Evolutionary conservation across 2,329 filamentous ascomycete genomes (phyloP).

Genomic region (Ophiostoma ulmi): DNA sequence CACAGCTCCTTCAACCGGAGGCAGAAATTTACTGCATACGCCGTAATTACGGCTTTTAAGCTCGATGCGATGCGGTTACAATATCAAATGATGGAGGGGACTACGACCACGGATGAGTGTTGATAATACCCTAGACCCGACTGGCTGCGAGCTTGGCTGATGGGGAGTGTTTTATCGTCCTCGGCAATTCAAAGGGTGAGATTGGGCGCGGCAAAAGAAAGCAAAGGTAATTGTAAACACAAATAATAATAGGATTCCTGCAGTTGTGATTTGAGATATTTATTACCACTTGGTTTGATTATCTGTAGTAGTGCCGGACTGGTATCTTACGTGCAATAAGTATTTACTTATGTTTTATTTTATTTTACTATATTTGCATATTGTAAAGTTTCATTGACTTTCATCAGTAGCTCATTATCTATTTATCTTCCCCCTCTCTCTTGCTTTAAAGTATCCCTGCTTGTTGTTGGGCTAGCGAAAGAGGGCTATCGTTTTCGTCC

Average conservation of each 20-base stretch:
- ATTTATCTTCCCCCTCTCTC: background rate
- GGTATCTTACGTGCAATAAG: background rate
- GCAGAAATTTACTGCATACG: background rate
- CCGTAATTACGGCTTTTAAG: background rate
- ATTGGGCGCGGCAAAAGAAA: conserved; percentile 2
- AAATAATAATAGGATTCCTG: background rate
- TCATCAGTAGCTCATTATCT: background rate
- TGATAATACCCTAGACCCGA: background rate
- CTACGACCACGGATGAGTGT: background rate
- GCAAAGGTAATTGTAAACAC: conserved; percentile 1
- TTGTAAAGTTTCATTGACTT: background rate
- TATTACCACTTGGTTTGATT: conserved; percentile 1
- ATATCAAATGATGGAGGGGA: background rate
- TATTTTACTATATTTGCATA: background rate
- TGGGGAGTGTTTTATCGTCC: background rate
- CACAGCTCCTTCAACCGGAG: background rate
- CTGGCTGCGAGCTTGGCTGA: background rate
- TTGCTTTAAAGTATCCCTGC: background rate
- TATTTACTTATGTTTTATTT: background rate
- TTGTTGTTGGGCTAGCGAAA: background rate
- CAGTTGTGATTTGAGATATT: conserved; percentile 8
- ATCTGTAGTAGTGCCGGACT: background rate
- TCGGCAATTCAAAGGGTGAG: background rate
- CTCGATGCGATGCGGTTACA: background rate
- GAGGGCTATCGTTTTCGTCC: conserved; percentile 12